Evolutionary conservation across 1,284 basidiomycete genomes (phyloP).

Genomic region (Takashimella tepidaria): DNA sequence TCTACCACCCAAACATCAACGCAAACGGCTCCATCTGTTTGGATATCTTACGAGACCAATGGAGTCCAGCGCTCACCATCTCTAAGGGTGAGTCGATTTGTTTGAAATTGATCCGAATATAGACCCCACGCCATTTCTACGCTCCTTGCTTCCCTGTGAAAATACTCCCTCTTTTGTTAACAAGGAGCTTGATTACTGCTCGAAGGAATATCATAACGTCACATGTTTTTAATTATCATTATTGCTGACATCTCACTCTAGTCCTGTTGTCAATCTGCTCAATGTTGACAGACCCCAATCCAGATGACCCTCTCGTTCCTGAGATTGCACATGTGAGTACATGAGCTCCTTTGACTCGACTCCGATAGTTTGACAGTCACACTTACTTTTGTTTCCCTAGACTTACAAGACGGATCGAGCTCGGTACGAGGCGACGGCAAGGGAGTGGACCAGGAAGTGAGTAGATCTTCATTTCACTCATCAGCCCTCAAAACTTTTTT

Average conservation of each 20-base stretch:
- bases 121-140: too few species aligned
- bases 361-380: too few species aligned
- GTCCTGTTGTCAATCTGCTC: slow-evolving; percentile 92
- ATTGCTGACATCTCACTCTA: slow-evolving; percentile 39
- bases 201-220: background rate
- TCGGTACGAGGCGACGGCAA: slow-evolving; percentile 87
- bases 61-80: slow-evolving; percentile 97
- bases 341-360: background rate
- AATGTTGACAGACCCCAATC: slow-evolving; percentile 95
- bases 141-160: too few species aligned
- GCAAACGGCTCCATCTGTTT: slow-evolving; percentile 88
- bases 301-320: slow-evolving; percentile 74
- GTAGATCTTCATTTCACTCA: slow-evolving; percentile 8
- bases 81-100: slow-evolving; percentile 81
- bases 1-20: slow-evolving; percentile 60
- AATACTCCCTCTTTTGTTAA: too few species aligned
- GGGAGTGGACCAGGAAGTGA: slow-evolving; percentile 97
- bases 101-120: too few species aligned
- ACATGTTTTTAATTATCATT: background rate
- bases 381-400: too few species aligned
- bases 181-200: background rate
- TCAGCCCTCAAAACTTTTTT: slow-evolving; percentile 2
- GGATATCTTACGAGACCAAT: slow-evolving; percentile 94
- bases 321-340: slow-evolving; percentile 53
- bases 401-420: slow-evolving; percentile 92